phyloP scores from a whole-genome alignment of 2,329 filamentous ascomycete species.

The Aspergillus uvarum region DNA sequence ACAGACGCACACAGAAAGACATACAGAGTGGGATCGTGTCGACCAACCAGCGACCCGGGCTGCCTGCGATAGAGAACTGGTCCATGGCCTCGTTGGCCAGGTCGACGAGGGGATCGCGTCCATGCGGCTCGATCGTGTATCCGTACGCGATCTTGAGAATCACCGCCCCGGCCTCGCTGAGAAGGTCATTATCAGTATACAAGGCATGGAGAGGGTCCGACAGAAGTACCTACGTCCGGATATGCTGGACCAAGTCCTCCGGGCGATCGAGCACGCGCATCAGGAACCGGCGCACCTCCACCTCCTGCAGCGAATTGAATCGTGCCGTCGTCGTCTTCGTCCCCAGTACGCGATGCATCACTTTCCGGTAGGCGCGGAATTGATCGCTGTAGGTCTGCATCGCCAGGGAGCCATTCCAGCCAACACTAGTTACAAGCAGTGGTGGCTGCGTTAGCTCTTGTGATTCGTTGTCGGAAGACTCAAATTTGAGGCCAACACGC shows the following conservation, averaged over 20 bases:
- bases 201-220: background rate
- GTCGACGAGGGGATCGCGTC: slow-evolving; percentile 38
- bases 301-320: slow-evolving; percentile 45
- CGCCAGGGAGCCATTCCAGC: slow-evolving; percentile 39
- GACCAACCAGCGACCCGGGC: slow-evolving; percentile 47
- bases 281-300: slow-evolving; percentile 46
- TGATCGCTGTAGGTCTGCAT: slow-evolving; percentile 37
- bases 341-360: slow-evolving; percentile 47
- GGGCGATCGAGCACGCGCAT: slow-evolving; percentile 44
- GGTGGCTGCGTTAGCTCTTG: background rate
- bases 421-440: slow-evolving; percentile 21
- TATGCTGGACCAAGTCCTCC: slow-evolving; percentile 41
- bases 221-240: slow-evolving; percentile 29
- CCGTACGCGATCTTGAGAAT: slow-evolving; percentile 45
- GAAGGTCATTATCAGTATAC: slow-evolving; percentile 2
- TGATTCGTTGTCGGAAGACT: background rate
- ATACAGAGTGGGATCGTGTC: slow-evolving; percentile 43
- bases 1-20: background rate
- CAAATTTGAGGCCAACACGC: slow-evolving; percentile 6
- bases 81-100: slow-evolving; percentile 42
- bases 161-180: slow-evolving; percentile 38
- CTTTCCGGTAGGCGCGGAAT: slow-evolving; percentile 46
- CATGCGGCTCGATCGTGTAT: slow-evolving; percentile 27
- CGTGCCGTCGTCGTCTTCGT: slow-evolving; percentile 40
- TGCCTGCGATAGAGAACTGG: slow-evolving; percentile 42